Evolutionary conservation across 805 yeast species (phyloP).

Genomic region (Hagleromyces aurorensis): DNA sequence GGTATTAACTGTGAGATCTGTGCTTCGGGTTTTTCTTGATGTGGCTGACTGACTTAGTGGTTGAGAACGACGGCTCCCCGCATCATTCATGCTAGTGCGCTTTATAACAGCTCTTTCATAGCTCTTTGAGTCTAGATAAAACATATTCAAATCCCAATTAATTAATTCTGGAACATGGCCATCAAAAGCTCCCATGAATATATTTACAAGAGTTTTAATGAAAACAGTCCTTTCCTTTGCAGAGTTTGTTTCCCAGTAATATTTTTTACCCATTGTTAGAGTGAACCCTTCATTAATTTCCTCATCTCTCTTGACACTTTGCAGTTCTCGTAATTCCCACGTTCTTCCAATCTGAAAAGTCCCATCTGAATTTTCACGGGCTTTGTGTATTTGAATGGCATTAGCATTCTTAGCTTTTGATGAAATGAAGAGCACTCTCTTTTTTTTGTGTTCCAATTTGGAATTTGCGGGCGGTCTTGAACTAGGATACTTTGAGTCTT

Average conservation of each 20-base stretch:
- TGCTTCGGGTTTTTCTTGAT: not conserved
- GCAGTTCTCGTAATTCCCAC: constrained; percentile 75
- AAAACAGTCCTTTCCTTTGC: constrained; percentile 54
- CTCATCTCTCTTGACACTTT: constrained; percentile 44
- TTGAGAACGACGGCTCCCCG: not conserved
- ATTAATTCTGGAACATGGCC: constrained; percentile 48
- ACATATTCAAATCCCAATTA: constrained; percentile 41
- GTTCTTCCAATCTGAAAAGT: constrained; percentile 85
- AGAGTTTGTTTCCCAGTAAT: constrained; percentile 71
- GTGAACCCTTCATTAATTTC: constrained; percentile 49
- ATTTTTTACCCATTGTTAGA: constrained; percentile 61
- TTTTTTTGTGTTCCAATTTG: constrained; percentile 43
- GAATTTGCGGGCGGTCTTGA: constrained; percentile 57
- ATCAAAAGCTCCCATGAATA: constrained; percentile 46
- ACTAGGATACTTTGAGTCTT: constrained; percentile 64
- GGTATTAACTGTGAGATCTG: not conserved
- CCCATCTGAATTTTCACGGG: constrained; percentile 68
- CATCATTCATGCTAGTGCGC: too few species aligned
- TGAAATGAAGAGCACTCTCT: constrained; percentile 43
- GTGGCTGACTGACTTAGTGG: too few species aligned
- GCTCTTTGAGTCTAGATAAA: constrained; percentile 34
- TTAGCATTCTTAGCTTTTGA: constrained; percentile 50
- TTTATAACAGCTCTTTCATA: constrained; percentile 31
- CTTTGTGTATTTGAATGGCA: constrained; percentile 76
- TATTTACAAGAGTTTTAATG: constrained; percentile 42